phyloP scores from a whole-genome alignment of 345 rosid genomes.

The Syzygium aromaticum region DNA sequence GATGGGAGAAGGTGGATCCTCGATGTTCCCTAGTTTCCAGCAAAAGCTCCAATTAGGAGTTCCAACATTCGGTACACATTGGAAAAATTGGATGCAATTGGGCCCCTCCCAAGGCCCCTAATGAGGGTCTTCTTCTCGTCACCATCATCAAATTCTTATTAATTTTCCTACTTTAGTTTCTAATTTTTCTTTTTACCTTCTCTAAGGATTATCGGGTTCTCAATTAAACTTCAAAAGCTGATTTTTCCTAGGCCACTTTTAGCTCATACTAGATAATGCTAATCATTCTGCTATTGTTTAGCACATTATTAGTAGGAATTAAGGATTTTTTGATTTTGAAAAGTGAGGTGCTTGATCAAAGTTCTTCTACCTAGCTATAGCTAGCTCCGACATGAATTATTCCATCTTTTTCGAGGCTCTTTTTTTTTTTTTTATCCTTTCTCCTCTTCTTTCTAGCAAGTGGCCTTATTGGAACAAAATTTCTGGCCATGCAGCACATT shows the following conservation, averaged over 20 bases:
- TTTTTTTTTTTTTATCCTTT: not conserved
- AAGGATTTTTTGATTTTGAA: not conserved
- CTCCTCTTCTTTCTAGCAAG: not conserved
- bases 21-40: conserved; percentile 26
- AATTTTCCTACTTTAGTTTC: not conserved
- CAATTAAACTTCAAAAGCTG: not conserved
- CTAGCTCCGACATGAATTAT: not conserved
- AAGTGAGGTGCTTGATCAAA: not conserved
- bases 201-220: not conserved
- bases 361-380: not conserved
- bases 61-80: not conserved
- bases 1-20: not conserved
- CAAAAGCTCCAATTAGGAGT: conserved; percentile 18
- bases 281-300: not conserved
- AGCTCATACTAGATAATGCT: not conserved
- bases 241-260: not conserved
- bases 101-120: not conserved
- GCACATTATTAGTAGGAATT: not conserved
- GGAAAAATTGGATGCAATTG: not conserved
- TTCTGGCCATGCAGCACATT: not conserved
- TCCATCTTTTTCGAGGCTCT: not conserved
- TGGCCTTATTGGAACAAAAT: not conserved
- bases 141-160: not conserved
- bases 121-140: not conserved
- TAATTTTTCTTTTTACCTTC: not conserved